phyloP scores from a whole-genome alignment of 495 filamentous ascomycete species.

The Penicillium atrosanguineum region DNA sequence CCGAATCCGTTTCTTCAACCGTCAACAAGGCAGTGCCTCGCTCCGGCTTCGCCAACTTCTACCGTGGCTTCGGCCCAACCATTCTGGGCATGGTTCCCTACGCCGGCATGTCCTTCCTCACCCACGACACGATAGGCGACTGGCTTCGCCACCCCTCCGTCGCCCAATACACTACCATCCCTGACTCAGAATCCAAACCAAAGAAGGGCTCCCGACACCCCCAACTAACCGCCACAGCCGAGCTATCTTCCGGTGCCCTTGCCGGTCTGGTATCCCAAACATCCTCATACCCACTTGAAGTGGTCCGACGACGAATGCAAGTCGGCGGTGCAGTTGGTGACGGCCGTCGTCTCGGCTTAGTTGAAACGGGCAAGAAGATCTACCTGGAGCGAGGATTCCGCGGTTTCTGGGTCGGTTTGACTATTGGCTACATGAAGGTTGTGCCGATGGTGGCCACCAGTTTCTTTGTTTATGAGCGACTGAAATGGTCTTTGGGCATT shows the following conservation, averaged over 20 bases:
- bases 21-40: constrained; percentile 50
- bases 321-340: constrained; percentile 93
- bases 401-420: constrained; percentile 86
- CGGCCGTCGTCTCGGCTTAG: constrained; percentile 71
- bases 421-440: constrained; percentile 89
- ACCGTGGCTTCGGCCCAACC: constrained; percentile 88
- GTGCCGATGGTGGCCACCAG: constrained; percentile 82
- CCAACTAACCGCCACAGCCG: constrained; percentile 66
- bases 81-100: constrained; percentile 94
- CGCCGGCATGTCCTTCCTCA: constrained; percentile 95
- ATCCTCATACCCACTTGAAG: constrained; percentile 87
- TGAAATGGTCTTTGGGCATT: constrained; percentile 71
- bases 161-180: constrained; percentile 65
- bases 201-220: constrained; percentile 30
- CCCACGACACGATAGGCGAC: constrained; percentile 85
- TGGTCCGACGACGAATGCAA: constrained; percentile 91
- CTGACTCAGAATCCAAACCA: constrained; percentile 31
- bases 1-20: constrained; percentile 33
- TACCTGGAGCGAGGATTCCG: constrained; percentile 69
- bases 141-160: constrained; percentile 65
- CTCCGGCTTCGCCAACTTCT: constrained; percentile 83
- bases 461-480: constrained; percentile 71
- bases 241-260: constrained; percentile 77
- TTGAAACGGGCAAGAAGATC: constrained; percentile 73
- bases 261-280: constrained; percentile 90